These are phyloP conservation scores for Malassezia globosa DNA, from an alignment of 1,284 basidiomycete species.

Conservation along the genomic window DNA sequence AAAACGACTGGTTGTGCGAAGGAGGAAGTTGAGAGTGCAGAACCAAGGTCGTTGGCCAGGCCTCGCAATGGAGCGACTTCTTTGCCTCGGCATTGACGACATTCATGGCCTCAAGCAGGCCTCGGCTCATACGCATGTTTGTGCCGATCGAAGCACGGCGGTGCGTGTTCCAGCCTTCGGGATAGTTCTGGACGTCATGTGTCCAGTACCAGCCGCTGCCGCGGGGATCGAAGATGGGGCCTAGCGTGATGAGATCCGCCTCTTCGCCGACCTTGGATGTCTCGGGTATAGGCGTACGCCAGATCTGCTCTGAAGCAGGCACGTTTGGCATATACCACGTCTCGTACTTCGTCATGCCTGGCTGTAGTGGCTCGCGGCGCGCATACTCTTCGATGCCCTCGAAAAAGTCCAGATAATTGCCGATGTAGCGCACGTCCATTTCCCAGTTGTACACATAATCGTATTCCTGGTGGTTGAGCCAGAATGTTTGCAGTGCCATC, in stretches of 20 bases:
- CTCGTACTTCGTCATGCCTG: slow-evolving; percentile 47
- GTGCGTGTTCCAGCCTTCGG: slow-evolving; percentile 35
- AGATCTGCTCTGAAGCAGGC: slow-evolving; percentile 37
- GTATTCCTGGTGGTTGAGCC: slow-evolving; percentile 46
- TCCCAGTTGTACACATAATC: slow-evolving; percentile 47
- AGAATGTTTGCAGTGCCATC: slow-evolving; percentile 47
- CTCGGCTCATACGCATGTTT: slow-evolving; percentile 46
- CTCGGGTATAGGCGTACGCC: slow-evolving; percentile 27
- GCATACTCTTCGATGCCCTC: slow-evolving; percentile 44
- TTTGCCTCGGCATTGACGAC: slow-evolving; percentile 46
- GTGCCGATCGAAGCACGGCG: slow-evolving; percentile 45
- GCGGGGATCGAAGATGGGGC: slow-evolving; percentile 46
- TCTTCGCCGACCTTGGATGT: slow-evolving; percentile 34
- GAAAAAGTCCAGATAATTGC: slow-evolving; percentile 46
- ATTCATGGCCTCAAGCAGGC: slow-evolving; percentile 45
- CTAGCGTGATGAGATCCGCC: slow-evolving; percentile 45
- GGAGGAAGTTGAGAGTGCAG: slow-evolving; percentile 44
- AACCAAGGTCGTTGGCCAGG: slow-evolving; percentile 45
- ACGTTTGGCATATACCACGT: slow-evolving; percentile 44
- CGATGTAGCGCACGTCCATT: slow-evolving; percentile 47
- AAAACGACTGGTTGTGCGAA: slow-evolving; percentile 42
- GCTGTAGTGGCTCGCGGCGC: slow-evolving; percentile 38
- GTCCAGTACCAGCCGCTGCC: slow-evolving; percentile 47
- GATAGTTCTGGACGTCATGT: slow-evolving; percentile 47
- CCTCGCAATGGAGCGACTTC: slow-evolving; percentile 46